These are phyloP conservation scores for Nakazawaea ambrosiae DNA, from an alignment of 805 yeast species.

Conservation along the genomic window DNA sequence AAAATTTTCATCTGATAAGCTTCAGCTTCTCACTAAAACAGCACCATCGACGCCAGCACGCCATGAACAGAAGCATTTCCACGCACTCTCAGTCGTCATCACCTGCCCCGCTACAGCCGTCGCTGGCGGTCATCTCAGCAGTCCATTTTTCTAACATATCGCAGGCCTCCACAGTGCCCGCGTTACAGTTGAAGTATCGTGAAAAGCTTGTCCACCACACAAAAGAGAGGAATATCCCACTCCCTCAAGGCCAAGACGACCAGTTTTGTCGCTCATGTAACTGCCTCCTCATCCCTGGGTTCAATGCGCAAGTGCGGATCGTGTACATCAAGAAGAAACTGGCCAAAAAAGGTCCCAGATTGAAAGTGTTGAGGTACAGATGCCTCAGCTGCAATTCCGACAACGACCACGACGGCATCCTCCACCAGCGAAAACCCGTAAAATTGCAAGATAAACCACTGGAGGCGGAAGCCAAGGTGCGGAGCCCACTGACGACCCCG, in stretches of 20 bases:
- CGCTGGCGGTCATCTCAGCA: constrained; percentile 1
- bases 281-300: constrained; percentile 16
- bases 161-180: constrained; percentile 1
- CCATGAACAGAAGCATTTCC: no score
- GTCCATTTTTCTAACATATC: constrained; percentile 4
- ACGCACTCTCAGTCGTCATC: no score
- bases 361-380: constrained; percentile 13
- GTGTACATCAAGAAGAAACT: background rate
- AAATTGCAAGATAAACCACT: background rate
- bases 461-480: constrained; percentile 8
- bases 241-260: constrained; percentile 9
- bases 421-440: constrained; percentile 1
- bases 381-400: constrained; percentile 17
- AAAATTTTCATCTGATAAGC: no score
- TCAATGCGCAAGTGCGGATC: constrained; percentile 14
- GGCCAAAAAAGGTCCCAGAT: constrained; percentile 7
- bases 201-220: constrained; percentile 1
- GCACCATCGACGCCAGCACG: no score
- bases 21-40: no score
- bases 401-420: constrained; percentile 10
- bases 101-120: no score
- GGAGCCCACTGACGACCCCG: background rate
- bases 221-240: constrained; percentile 1
- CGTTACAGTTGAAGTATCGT: constrained; percentile 1
- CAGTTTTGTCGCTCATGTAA: constrained; percentile 15